These are phyloP conservation scores for Penicillium canescens DNA, from an alignment of 495 filamentous ascomycete genomes.

Conservation along the genomic window DNA sequence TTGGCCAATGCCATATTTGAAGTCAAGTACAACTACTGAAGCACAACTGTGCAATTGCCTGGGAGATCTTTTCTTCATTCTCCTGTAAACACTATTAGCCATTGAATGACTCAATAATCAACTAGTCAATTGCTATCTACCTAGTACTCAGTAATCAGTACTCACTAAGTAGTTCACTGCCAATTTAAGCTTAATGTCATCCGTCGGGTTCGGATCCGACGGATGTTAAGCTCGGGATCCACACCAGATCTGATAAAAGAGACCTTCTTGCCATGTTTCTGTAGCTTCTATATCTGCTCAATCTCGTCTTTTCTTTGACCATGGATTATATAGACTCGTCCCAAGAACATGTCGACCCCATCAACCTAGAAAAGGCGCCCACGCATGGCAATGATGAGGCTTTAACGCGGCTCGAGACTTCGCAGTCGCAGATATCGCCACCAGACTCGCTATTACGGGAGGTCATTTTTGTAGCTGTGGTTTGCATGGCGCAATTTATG, in stretches of 20 bases:
- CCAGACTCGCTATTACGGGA: constrained; percentile 25
- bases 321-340: neutral
- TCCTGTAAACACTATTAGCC: too few relatives aligned
- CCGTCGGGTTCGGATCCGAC: neutral
- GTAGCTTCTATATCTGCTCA: too few relatives aligned
- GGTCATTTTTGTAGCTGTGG: constrained; percentile 39
- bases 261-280: too few relatives aligned
- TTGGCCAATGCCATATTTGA: too few relatives aligned
- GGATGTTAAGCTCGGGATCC: neutral
- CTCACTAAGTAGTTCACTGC: neutral
- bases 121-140: too few relatives aligned
- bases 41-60: too few relatives aligned
- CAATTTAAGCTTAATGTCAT: neutral
- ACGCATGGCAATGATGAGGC: constrained; percentile 11
- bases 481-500: constrained; percentile 49
- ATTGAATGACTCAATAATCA: too few relatives aligned
- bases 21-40: too few relatives aligned
- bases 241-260: neutral
- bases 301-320: too few relatives aligned
- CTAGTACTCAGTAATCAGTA: too few relatives aligned
- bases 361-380: constrained; percentile 10
- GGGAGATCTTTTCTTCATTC: too few relatives aligned
- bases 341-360: too few relatives aligned
- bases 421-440: constrained; percentile 14
- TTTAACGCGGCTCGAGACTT: constrained; percentile 15